Evolutionary conservation across 257 asterid species (phyloP).

Genomic region (Jasminum sambac): DNA sequence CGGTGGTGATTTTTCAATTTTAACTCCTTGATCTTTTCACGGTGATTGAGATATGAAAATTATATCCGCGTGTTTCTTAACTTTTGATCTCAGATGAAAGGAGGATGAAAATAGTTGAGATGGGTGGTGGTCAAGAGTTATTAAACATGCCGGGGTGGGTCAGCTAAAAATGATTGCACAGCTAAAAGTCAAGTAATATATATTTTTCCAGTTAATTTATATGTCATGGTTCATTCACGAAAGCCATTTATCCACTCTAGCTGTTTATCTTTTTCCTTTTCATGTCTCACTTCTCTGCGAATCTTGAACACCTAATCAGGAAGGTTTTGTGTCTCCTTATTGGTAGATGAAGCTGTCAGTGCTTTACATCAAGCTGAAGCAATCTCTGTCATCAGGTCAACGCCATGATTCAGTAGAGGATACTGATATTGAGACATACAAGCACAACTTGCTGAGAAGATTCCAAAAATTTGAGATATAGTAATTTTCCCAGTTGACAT

Average conservation of each 20-base stretch:
- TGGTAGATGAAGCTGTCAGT: constrained; percentile 64
- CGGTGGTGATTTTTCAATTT: too few species aligned
- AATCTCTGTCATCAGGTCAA: constrained; percentile 43
- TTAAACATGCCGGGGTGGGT: constrained; percentile 66
- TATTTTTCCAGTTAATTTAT: too few species aligned
- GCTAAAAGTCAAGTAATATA: too few species aligned
- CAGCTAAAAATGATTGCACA: constrained; percentile 86
- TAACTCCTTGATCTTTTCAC: constrained; percentile 20
- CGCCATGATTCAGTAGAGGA: constrained; percentile 52
- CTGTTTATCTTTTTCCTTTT: neutral
- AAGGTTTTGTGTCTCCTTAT: constrained; percentile 1
- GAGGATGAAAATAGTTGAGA: constrained; percentile 88
- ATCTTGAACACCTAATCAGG: neutral
- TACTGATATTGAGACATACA: constrained; percentile 56
- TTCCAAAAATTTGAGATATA: constrained; percentile 39
- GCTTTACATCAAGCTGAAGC: constrained; percentile 71
- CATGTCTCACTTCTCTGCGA: neutral
- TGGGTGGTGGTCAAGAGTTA: constrained; percentile 84
- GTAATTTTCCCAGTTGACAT: constrained; percentile 30
- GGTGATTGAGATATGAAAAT: constrained; percentile 17
- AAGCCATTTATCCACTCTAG: too few species aligned
- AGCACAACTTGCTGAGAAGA: constrained; percentile 50
- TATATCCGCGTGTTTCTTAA: neutral
- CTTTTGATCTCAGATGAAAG: constrained; percentile 52
- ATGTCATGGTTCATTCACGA: too few species aligned